Percentiles rank a stretch among this genome's conserved stretches.
phyloP scores from a whole-genome alignment of 2,329 filamentous ascomycete species.

The Colletotrichum acutatum region DNA sequence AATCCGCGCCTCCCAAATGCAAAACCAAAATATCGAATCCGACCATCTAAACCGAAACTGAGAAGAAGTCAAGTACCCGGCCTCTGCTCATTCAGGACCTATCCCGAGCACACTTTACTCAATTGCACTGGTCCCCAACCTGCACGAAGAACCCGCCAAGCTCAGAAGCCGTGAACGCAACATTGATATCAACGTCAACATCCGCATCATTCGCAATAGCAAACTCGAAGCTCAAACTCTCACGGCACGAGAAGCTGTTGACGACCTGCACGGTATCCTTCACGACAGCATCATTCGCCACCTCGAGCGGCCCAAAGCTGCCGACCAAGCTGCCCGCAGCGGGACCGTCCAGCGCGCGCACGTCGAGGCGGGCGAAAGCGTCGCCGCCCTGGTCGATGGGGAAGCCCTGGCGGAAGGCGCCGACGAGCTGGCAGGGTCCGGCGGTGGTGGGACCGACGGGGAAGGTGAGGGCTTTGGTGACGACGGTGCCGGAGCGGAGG shows the following conservation, averaged over 20 bases:
- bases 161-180: slow-evolving; percentile 3
- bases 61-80: not conserved
- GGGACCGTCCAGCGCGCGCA: slow-evolving; percentile 7
- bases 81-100: not conserved
- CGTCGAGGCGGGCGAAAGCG: slow-evolving; percentile 22
- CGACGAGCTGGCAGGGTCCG: slow-evolving; percentile 27
- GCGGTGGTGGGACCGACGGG: slow-evolving; percentile 7
- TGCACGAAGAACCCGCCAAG: slow-evolving; percentile 16
- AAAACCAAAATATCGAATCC: not conserved
- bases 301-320: slow-evolving; percentile 24
- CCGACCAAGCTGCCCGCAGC: slow-evolving; percentile 18
- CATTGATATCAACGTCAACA: slow-evolving; percentile 3
- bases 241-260: slow-evolving; percentile 26
- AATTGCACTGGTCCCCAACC: slow-evolving; percentile 30
- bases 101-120: not conserved
- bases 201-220: slow-evolving; percentile 9
- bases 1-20: not conserved
- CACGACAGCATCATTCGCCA: slow-evolving; percentile 3
- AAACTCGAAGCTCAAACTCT: slow-evolving; percentile 17
- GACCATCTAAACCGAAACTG: not conserved
- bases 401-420: slow-evolving; percentile 21
- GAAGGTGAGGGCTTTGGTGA: slow-evolving; percentile 23
- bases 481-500: slow-evolving; percentile 16
- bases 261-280: slow-evolving; percentile 7
- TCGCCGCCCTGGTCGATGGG: slow-evolving; percentile 23